Evolutionary conservation across 2,329 filamentous ascomycete genomes (phyloP).

Genomic region (Boeremia exigua): DNA sequence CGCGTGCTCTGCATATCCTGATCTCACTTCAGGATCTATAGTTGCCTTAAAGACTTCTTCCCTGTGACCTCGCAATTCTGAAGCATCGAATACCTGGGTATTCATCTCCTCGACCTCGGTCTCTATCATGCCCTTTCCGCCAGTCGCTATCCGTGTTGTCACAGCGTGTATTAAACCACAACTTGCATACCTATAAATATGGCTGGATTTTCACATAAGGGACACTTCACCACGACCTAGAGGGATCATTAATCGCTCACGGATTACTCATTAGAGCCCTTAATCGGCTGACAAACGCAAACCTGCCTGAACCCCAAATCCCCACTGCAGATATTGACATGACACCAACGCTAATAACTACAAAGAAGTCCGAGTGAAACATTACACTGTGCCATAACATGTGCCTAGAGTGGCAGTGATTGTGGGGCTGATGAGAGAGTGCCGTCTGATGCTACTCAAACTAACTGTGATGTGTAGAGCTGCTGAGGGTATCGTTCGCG

Average conservation of each 20-base stretch:
- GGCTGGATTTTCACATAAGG: too few species aligned
- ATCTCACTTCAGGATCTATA: too few species aligned
- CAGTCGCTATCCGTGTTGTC: too few species aligned
- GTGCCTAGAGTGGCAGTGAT: background rate
- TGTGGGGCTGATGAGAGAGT: background rate
- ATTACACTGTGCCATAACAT: background rate
- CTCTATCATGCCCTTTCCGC: too few species aligned
- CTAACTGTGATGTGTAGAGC: background rate
- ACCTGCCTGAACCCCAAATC: background rate
- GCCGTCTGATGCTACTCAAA: background rate
- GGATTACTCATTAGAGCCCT: conserved; percentile 7
- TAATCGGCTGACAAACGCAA: background rate
- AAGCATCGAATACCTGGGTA: too few species aligned
- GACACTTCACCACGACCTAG: too few species aligned
- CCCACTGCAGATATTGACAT: conserved; percentile 1
- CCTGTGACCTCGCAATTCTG: too few species aligned
- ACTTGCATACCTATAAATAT: too few species aligned
- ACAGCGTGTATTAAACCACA: too few species aligned
- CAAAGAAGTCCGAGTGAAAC: conserved; percentile 9
- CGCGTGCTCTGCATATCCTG: too few species aligned
- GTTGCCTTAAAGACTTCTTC: too few species aligned
- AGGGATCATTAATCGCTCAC: background rate
- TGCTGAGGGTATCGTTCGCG: background rate
- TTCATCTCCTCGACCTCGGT: too few species aligned
- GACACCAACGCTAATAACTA: conserved; percentile 2